Evolutionary conservation across 129 eudicot genomes (phyloP).

Genomic region (Logfia minima): DNA sequence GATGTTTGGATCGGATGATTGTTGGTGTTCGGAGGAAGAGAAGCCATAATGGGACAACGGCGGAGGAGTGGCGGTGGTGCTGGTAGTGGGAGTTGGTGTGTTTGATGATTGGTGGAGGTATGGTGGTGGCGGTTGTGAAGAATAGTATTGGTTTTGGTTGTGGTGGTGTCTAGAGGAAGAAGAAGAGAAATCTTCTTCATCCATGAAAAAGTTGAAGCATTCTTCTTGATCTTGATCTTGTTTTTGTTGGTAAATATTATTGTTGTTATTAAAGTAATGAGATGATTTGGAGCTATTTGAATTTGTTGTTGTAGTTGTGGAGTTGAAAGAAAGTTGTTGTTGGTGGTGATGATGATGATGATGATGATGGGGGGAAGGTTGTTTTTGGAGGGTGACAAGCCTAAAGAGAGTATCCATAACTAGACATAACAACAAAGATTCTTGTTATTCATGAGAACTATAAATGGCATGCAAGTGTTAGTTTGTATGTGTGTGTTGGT

Average conservation of each 20-base stretch:
- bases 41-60: conserved; percentile 30
- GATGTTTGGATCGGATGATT: conserved; percentile 45
- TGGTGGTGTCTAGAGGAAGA: conserved; percentile 53
- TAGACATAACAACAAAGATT: conserved; percentile 41
- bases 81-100: conserved; percentile 42
- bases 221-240: conserved; percentile 63
- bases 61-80: conserved; percentile 37
- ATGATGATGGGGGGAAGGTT: conserved; percentile 53
- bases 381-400: conserved; percentile 77
- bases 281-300: conserved; percentile 85
- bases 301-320: conserved; percentile 62
- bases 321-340: conserved; percentile 50
- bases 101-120: conserved; percentile 31
- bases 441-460: conserved; percentile 21
- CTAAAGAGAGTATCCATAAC: conserved; percentile 92
- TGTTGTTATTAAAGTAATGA: conserved; percentile 16
- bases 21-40: conserved; percentile 38
- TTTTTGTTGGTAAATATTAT: conserved; percentile 24
- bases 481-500: conserved; percentile 18
- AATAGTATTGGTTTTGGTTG: conserved; percentile 31
- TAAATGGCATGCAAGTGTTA: conserved; percentile 30
- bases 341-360: conserved; percentile 49
- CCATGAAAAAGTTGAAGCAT: conserved; percentile 98
- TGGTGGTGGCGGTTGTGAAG: conserved; percentile 38
- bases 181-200: conserved; percentile 80